phyloP scores from a whole-genome alignment of 257 asterid species.

The Jaltomata sinuosa region DNA sequence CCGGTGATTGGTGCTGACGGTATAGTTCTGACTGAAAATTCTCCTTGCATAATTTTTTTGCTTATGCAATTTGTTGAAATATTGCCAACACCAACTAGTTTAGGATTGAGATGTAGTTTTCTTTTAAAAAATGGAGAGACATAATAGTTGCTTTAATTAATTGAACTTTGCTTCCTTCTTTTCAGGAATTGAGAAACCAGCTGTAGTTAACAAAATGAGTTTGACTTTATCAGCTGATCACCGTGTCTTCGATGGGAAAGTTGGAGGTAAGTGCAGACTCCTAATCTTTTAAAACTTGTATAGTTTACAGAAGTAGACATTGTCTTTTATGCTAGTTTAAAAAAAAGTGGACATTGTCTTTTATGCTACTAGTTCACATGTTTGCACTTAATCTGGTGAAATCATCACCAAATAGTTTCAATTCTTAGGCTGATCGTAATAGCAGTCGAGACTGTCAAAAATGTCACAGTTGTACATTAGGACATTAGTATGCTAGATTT shows the following conservation, averaged over 20 bases:
- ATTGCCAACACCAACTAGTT: neutral
- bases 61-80: neutral
- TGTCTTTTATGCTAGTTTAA: neutral
- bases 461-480: neutral
- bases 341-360: neutral
- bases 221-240: slow-evolving; percentile 91
- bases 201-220: slow-evolving; percentile 73
- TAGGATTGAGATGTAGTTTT: neutral
- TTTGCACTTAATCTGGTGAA: neutral
- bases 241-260: slow-evolving; percentile 91
- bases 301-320: neutral
- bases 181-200: slow-evolving; percentile 79
- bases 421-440: neutral
- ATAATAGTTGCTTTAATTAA: neutral
- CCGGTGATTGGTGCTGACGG: slow-evolving; percentile 77
- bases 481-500: neutral
- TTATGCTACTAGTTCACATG: neutral
- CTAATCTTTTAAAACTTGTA: neutral
- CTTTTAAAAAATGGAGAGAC: neutral
- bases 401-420: neutral
- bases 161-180: slow-evolving; percentile 6
- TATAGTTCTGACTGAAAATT: slow-evolving; percentile 17
- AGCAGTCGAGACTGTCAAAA: neutral
- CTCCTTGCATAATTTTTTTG: neutral
- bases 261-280: slow-evolving; percentile 56